These are phyloP conservation scores for Paxillus involutus DNA, from an alignment of 768 basidiomycete genomes.

Conservation along the genomic window DNA sequence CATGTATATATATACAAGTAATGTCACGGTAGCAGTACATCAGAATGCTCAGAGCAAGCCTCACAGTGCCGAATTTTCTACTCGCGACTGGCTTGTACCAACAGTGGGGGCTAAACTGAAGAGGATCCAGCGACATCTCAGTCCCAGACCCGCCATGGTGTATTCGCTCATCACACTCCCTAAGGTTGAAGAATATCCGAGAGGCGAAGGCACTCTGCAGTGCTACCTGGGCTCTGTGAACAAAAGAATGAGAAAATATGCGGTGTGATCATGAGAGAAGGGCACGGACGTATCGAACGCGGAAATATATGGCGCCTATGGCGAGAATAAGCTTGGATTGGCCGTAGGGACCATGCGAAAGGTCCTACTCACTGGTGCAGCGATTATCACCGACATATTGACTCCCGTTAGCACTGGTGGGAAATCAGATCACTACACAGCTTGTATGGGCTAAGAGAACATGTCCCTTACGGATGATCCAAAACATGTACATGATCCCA, in stretches of 20 bases:
- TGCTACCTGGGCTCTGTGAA: constrained; percentile 25
- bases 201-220: constrained; percentile 25
- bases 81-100: not conserved
- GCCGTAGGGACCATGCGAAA: not conserved
- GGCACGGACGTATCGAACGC: constrained; percentile 23
- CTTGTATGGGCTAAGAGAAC: not conserved
- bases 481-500: constrained; percentile 26
- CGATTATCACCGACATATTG: constrained; percentile 14
- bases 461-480: constrained; percentile 16
- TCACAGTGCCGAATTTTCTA: not conserved
- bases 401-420: constrained; percentile 10
- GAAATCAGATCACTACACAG: not conserved
- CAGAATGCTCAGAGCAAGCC: not conserved
- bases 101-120: constrained; percentile 1
- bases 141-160: not conserved
- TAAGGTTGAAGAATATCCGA: constrained; percentile 30
- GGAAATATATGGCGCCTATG: constrained; percentile 14
- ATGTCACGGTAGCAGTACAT: too few species aligned
- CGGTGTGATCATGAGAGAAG: not conserved
- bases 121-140: constrained; percentile 1
- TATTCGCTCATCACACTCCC: constrained; percentile 9
- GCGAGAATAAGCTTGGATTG: not conserved
- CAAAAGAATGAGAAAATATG: constrained; percentile 5
- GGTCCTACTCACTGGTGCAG: constrained; percentile 18
- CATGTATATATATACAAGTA: too few species aligned